Conservation (phyloP, 140 eudicot genomes). For the Erigeron philadelphicus region DNA sequence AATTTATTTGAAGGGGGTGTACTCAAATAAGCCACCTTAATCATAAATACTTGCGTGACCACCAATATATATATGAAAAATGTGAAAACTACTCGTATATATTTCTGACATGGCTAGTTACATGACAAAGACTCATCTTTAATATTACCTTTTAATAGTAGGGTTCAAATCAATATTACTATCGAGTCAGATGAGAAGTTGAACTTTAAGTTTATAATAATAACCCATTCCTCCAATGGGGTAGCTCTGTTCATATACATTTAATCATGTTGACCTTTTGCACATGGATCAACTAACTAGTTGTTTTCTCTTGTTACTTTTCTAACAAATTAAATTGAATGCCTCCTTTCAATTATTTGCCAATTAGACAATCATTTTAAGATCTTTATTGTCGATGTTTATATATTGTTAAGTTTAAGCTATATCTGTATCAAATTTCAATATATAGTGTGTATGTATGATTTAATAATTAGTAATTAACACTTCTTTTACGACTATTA, state of each 20-base stretch:
- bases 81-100: not conserved
- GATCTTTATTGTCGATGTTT: too few relatives aligned
- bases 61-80: not conserved
- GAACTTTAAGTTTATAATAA: not conserved
- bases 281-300: slow-evolving; percentile 17
- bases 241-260: slow-evolving; percentile 22
- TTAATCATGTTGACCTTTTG: slow-evolving; percentile 27
- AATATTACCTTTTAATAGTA: not conserved
- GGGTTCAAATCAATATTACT: not conserved
- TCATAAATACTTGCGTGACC: not conserved
- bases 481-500: too few relatives aligned
- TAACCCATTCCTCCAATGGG: slow-evolving; percentile 15
- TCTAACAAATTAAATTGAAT: not conserved
- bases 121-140: not conserved
- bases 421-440: too few relatives aligned
- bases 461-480: too few relatives aligned
- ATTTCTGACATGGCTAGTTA: not conserved
- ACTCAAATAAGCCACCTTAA: too few relatives aligned
- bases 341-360: too few relatives aligned
- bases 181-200: not conserved
- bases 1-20: too few relatives aligned
- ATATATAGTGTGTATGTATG: too few relatives aligned
- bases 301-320: not conserved
- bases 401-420: too few relatives aligned
- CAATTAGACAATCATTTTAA: too few relatives aligned